These are phyloP conservation scores for Trichoderma erinaceum DNA, from an alignment of 495 filamentous ascomycete genomes.

Conservation along the genomic window DNA sequence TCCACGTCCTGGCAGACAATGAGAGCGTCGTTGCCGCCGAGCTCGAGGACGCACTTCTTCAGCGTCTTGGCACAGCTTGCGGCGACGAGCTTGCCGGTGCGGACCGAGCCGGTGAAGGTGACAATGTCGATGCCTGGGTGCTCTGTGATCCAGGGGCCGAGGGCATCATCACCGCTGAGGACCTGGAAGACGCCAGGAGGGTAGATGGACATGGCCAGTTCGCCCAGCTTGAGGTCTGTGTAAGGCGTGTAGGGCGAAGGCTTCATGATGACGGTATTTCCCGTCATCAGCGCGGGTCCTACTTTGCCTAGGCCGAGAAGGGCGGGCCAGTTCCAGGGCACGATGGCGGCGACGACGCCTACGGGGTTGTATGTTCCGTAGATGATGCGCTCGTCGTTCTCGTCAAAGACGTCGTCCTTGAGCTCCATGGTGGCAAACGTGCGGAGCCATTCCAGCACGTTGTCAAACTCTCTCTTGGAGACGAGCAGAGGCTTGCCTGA, in stretches of 20 bases:
- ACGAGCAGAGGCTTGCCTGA: not conserved
- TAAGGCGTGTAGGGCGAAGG: conserved; percentile 63
- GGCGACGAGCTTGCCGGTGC: conserved; percentile 60
- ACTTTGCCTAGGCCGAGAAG: conserved; percentile 51
- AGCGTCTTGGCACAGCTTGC: conserved; percentile 53
- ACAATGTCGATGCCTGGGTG: conserved; percentile 63
- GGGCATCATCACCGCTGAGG: conserved; percentile 58
- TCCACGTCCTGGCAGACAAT: conserved; percentile 63
- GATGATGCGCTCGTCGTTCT: conserved; percentile 42
- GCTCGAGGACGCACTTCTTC: conserved; percentile 47
- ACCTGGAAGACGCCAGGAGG: conserved; percentile 63
- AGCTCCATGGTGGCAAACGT: conserved; percentile 30
- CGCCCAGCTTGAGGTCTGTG: conserved; percentile 56
- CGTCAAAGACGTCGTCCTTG: conserved; percentile 44
- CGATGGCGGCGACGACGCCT: conserved; percentile 49
- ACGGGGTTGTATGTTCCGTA: conserved; percentile 47
- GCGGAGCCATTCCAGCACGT: not conserved
- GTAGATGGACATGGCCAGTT: conserved; percentile 54
- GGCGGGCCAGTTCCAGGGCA: conserved; percentile 63
- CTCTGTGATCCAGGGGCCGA: conserved; percentile 51
- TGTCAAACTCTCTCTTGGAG: conserved; percentile 3
- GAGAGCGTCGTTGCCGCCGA: conserved; percentile 64
- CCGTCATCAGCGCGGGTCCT: conserved; percentile 50
- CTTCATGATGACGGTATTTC: conserved; percentile 60
- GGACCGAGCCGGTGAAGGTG: conserved; percentile 60